A percentile compares a stretch with the other conserved stretches of the same genome.
These are phyloP conservation scores for Exophiala phaeomuriformis DNA, from an alignment of 2,329 filamentous ascomycete species.

Conservation along the genomic window DNA sequence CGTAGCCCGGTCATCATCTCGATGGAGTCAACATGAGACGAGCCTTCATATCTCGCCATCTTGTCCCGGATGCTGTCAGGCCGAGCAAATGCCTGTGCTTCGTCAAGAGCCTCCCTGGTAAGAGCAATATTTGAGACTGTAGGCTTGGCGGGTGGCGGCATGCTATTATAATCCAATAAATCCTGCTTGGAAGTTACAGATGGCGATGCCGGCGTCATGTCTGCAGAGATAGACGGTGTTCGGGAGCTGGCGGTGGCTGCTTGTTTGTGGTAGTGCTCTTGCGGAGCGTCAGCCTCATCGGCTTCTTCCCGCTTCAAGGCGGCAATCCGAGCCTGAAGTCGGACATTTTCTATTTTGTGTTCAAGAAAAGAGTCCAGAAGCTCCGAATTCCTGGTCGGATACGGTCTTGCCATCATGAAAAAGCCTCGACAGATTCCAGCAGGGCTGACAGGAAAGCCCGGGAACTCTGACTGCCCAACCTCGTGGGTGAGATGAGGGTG, in stretches of 20 bases:
- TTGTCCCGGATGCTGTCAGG: slow-evolving; percentile 76
- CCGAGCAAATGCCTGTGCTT: slow-evolving; percentile 56
- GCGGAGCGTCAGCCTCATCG: slow-evolving; percentile 64
- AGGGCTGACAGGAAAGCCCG: slow-evolving; percentile 56
- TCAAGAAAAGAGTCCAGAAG: slow-evolving; percentile 89
- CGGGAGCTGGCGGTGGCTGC: slow-evolving; percentile 17
- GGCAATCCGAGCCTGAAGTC: slow-evolving; percentile 72
- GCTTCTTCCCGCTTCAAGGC: slow-evolving; percentile 80
- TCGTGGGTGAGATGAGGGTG: slow-evolving; percentile 79
- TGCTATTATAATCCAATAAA: slow-evolving; percentile 37
- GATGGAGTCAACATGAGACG: slow-evolving; percentile 74
- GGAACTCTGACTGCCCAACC: slow-evolving; percentile 33
- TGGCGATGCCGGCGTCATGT: slow-evolving; percentile 16
- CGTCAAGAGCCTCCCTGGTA: slow-evolving; percentile 73
- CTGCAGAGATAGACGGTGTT: slow-evolving; percentile 20
- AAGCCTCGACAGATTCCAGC: slow-evolving; percentile 75
- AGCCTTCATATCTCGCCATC: slow-evolving; percentile 72
- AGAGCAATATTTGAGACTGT: slow-evolving; percentile 58
- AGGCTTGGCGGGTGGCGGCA: slow-evolving; percentile 61
- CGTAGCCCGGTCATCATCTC: slow-evolving; percentile 86
- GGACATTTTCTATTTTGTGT: slow-evolving; percentile 93
- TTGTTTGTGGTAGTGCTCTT: slow-evolving; percentile 31
- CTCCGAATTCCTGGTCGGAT: slow-evolving; percentile 78
- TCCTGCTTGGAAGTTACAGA: slow-evolving; percentile 16
- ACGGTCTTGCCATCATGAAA: slow-evolving; percentile 86